phyloP scores from a whole-genome alignment of 768 basidiomycete genomes.

The Xerocomellus amylosporus region DNA sequence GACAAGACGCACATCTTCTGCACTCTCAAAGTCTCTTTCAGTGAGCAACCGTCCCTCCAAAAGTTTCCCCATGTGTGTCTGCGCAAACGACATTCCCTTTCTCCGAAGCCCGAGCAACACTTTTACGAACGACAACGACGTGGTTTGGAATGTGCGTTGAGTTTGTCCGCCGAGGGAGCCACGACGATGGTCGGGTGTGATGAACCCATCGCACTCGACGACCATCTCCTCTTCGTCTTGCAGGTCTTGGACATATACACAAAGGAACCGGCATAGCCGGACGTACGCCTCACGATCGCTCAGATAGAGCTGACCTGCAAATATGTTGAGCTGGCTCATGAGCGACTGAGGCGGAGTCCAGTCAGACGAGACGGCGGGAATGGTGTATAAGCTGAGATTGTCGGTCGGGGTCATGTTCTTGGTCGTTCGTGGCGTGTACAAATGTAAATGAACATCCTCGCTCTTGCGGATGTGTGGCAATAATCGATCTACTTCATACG shows the following conservation, averaged over 20 bases:
- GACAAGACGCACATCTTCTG: neutral
- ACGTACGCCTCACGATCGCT: no score
- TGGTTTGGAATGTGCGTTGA: neutral
- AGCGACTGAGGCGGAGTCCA: conserved; percentile 15
- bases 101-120: conserved; percentile 36
- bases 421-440: conserved; percentile 40
- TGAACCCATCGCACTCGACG: conserved; percentile 20
- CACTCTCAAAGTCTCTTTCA: conserved; percentile 24
- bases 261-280: no score
- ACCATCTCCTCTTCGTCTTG: conserved; percentile 44
- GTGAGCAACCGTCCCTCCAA: conserved; percentile 29
- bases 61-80: conserved; percentile 7
- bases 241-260: conserved; percentile 35
- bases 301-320: conserved; percentile 3
- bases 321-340: conserved; percentile 40
- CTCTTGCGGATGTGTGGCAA: conserved; percentile 37
- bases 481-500: conserved; percentile 38
- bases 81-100: conserved; percentile 36
- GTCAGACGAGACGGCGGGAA: conserved; percentile 19
- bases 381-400: conserved; percentile 20
- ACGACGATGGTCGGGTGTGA: conserved; percentile 5
- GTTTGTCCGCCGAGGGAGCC: neutral
- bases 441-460: conserved; percentile 37
- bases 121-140: conserved; percentile 28
- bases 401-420: conserved; percentile 38